Base-by-base conservation (phyloP, 331 rosid species). In the Acacia concinna region DNA sequence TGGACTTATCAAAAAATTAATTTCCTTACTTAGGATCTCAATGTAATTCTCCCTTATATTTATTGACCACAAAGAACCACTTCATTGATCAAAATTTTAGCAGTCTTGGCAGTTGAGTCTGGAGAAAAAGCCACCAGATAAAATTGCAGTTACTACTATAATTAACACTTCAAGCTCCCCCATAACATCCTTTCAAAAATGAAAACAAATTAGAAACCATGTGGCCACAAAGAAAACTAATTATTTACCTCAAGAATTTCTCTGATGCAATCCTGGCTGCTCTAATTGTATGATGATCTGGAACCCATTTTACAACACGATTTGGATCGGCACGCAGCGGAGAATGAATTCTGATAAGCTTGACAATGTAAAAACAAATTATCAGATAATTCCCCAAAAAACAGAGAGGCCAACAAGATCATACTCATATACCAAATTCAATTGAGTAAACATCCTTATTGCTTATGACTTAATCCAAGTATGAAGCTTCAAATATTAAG, bases 331-430 rank as follows among this genome's bases (percentile, higher is more conserved):
- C 86, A 71, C 99, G 93, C 93, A 91, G 85, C 40, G 99, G 97
- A 75, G 99, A 95, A 90, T 93, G 97, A 73, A 95, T 95, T 90
- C 84, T 93, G 90, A 92, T 89, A 75, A 95, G 97, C 97, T 94
- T 79, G 64, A 89, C 81, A 80, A 68, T 10, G 23, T 7, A 40
- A 68, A 17, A 34, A 40, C 52, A 68, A n/a, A 5, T 68, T 5
- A 68, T 68, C 52, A 40, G 69, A 32, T 20, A 32, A 2, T 32
- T 23, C 25, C 43, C 41, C 68, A 8, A 7, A 30, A 31, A 18
- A 63, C n/a, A 12, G 32, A 67, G 15, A 67, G 21, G 35, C 46
- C 46, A 75, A 37, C 41, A 75, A 65, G 79, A 20, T 34, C 52
- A 49, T 49, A 44, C 31, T 80, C 72, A 51, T 17, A 64, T 78